Conservation (phyloP, 2,329 filamentous ascomycete genomes). For the Clarireedia homoeocarpa region DNA sequence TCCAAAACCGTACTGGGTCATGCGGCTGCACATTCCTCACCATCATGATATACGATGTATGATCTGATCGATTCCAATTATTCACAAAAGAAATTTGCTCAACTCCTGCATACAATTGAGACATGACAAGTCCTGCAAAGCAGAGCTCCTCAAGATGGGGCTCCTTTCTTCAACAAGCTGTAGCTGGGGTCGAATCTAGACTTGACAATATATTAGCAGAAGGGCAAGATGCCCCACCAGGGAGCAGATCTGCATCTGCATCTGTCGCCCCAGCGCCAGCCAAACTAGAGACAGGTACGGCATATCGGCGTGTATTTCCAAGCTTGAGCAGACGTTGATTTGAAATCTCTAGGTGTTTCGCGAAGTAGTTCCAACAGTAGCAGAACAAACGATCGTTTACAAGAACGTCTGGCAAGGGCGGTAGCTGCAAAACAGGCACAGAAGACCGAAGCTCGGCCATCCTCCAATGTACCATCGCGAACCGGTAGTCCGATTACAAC, state of each 20-base stretch:
- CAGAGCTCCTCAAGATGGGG: conserved; percentile 62
- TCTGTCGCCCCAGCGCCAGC: conserved; percentile 30
- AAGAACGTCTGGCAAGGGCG: conserved; percentile 83
- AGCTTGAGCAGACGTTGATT: not conserved
- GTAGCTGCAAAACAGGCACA: conserved; percentile 61
- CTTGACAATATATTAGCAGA: conserved; percentile 89
- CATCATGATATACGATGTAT: conserved; percentile 11
- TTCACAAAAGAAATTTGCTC: not conserved
- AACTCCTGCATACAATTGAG: not conserved
- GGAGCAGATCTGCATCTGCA: conserved; percentile 28
- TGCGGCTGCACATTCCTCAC: not conserved
- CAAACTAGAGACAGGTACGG: conserved; percentile 31
- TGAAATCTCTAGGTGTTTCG: conserved; percentile 38
- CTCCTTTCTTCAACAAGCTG: conserved; percentile 77
- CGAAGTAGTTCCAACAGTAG: conserved; percentile 56
- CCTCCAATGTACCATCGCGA: conserved; percentile 40
- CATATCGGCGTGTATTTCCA: not conserved
- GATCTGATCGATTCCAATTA: conserved; percentile 14
- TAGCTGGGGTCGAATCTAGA: conserved; percentile 87
- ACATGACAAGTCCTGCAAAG: conserved; percentile 28
- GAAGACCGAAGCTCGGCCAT: conserved; percentile 39
- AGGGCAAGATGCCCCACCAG: conserved; percentile 44
- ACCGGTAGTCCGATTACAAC: conserved; percentile 44
- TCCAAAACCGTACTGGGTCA: not conserved
- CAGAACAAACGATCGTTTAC: conserved; percentile 70